Conservation (phyloP, 345 rosid genomes). For the Lepidium africanum region DNA sequence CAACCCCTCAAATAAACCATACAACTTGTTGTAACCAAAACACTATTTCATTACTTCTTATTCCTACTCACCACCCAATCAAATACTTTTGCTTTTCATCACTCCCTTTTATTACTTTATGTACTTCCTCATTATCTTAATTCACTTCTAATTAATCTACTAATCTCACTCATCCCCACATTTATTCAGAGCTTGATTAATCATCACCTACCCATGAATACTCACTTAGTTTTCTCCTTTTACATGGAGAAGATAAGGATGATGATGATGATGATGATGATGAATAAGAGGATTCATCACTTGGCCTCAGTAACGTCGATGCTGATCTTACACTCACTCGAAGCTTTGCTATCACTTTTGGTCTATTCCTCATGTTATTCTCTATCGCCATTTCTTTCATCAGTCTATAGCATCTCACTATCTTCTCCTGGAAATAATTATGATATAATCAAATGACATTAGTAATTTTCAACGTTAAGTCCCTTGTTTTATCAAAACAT, state of each 20-base stretch:
- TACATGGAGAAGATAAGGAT: conserved; percentile 38
- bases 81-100: conserved; percentile 11
- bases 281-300: conserved; percentile 16
- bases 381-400: conserved; percentile 60
- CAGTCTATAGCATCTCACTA: conserved; percentile 64
- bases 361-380: conserved; percentile 37
- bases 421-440: conserved; percentile 60
- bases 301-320: conserved; percentile 39
- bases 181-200: conserved; percentile 2
- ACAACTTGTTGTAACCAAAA: conserved; percentile 1
- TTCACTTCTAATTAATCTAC: background rate
- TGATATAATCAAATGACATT: background rate
- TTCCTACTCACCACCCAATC: conserved; percentile 12
- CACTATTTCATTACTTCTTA: conserved; percentile 17
- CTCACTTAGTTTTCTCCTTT: conserved; percentile 66
- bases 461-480: background rate
- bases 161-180: background rate
- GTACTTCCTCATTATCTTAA: background rate
- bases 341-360: conserved; percentile 52
- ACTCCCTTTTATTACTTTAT: conserved; percentile 24
- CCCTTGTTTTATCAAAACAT: background rate
- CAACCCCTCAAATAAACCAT: conserved; percentile 17
- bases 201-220: conserved; percentile 55
- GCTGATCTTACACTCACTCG: conserved; percentile 56
- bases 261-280: conserved; percentile 23